A percentile compares a stretch with the other conserved stretches of the same genome.
phyloP scores from a whole-genome alignment of 2,329 filamentous ascomycete species.

The Cordyceps fumosorosea region DNA sequence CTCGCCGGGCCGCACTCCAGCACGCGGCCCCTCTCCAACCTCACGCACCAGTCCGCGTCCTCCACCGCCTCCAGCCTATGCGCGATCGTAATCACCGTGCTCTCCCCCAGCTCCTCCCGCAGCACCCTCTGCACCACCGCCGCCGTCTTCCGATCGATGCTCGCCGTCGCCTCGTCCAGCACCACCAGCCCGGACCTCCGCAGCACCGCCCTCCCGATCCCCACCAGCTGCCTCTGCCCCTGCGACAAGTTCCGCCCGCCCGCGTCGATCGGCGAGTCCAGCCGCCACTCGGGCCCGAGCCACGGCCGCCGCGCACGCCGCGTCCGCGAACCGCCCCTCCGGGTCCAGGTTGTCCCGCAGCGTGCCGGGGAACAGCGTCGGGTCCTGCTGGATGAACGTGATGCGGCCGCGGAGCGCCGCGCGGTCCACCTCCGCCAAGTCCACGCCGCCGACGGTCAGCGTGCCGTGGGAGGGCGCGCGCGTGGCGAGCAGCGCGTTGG shows the following conservation, averaged over 20 bases:
- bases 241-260: conserved; percentile 58
- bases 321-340: conserved; percentile 48
- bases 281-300: conserved; percentile 43
- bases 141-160: conserved; percentile 54
- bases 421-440: conserved; percentile 48
- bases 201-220: conserved; percentile 54
- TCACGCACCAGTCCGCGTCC: conserved; percentile 49
- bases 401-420: conserved; percentile 50
- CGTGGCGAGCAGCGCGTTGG: conserved; percentile 51
- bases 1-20: conserved; percentile 40
- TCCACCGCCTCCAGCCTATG: conserved; percentile 57
- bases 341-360: conserved; percentile 63
- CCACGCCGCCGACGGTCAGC: conserved; percentile 48
- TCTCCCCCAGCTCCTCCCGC: conserved; percentile 45
- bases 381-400: conserved; percentile 59
- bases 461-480: conserved; percentile 43
- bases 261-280: conserved; percentile 47
- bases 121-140: conserved; percentile 51
- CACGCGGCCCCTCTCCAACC: conserved; percentile 45
- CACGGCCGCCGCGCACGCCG: conserved; percentile 45
- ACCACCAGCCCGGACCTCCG: conserved; percentile 54
- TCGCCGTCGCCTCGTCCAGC: conserved; percentile 59
- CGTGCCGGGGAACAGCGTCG: conserved; percentile 53
- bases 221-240: conserved; percentile 56
- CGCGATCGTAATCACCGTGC: conserved; percentile 61